Base-by-base conservation (phyloP, 73 alveolate genomes). In the Paramecium sexaurelia region DNA sequence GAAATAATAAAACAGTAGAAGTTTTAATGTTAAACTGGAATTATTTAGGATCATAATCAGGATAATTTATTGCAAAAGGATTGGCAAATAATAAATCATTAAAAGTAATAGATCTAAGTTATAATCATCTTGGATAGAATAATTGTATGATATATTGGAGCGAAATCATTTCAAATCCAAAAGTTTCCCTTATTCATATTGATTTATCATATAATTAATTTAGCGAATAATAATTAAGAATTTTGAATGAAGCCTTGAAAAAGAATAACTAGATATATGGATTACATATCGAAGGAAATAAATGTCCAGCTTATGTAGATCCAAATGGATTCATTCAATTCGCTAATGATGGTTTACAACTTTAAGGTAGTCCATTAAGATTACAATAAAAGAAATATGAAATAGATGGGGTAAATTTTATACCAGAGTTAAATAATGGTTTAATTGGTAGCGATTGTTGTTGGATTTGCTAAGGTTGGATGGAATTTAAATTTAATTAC, bases 401-500 rank as follows among this genome's bases (percentile, higher is more conserved):
- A 75, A 75, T 75, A 1, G 69, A 75, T 75, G 89, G 89, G 6
- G 69, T 40, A 7, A 75, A 75, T 32, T 75, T 39, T 32, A 37
- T 75, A 22, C 67, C 89, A 11, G 82, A 57, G 10, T 40, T 37
- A 37, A 37, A 37, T 40, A 9, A 35, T 75, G 41, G 51, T 7
- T 24, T 40, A 40, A 39, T 40, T n/a, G 89, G 89, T 35, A 75
- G 51, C 22, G 89, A 75, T 75, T 75, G 89, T 75, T 75, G 89
- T 24, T 75, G 89, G 89, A 75, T 75, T 37, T 75, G 89, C 13
- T 40, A 75, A 75, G 89, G 89, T 3, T 75, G 89, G 89, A 75
- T 35, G 67, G 89, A 75, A 20, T 40, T 27, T 37, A 75, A 43
- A 75, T 75, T 75, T 43, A 35, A 22, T 17, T 75, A 75, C 47